Percentiles rank a stretch among this genome's conserved stretches.
These are phyloP conservation scores for Lomentospora prolificans DNA, from an alignment of 2,329 filamentous ascomycete genomes.

Conservation along the genomic window DNA sequence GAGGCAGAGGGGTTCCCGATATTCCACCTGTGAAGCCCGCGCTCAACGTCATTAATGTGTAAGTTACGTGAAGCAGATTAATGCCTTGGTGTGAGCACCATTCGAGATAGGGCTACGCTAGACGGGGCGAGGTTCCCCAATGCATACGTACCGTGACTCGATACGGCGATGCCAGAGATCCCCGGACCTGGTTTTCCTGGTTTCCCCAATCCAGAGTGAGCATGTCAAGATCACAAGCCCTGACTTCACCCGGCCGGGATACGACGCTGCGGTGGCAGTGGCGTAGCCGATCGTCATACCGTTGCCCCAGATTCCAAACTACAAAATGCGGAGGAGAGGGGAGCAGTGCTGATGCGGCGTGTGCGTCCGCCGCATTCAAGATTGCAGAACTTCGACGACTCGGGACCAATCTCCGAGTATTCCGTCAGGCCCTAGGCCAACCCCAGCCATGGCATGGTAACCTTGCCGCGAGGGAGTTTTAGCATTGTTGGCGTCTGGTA, in stretches of 20 bases:
- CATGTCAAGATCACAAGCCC: not conserved
- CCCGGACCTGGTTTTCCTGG: not conserved
- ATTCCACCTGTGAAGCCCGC: too few species aligned
- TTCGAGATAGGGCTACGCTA: not conserved
- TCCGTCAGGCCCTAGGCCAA: not conserved
- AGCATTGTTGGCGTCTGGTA: too few species aligned
- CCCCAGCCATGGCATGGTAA: too few species aligned
- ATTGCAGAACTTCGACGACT: not conserved
- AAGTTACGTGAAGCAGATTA: not conserved
- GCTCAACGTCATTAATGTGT: not conserved
- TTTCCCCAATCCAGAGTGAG: not conserved
- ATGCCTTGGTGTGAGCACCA: not conserved
- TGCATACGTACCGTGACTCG: not conserved
- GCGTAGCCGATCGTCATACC: not conserved
- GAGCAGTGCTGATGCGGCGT: not conserved
- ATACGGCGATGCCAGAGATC: not conserved
- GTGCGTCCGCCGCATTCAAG: not conserved
- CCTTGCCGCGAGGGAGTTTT: too few species aligned
- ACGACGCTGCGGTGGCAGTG: not conserved
- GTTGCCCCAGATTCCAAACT: too few species aligned
- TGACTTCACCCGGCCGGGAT: not conserved
- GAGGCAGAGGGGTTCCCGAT: too few species aligned
- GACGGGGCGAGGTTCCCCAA: not conserved
- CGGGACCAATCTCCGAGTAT: not conserved
- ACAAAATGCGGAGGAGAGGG: too few species aligned